These are phyloP conservation scores for Platanthera zijinensis DNA, from an alignment of 106 monocot species.

Conservation along the genomic window DNA sequence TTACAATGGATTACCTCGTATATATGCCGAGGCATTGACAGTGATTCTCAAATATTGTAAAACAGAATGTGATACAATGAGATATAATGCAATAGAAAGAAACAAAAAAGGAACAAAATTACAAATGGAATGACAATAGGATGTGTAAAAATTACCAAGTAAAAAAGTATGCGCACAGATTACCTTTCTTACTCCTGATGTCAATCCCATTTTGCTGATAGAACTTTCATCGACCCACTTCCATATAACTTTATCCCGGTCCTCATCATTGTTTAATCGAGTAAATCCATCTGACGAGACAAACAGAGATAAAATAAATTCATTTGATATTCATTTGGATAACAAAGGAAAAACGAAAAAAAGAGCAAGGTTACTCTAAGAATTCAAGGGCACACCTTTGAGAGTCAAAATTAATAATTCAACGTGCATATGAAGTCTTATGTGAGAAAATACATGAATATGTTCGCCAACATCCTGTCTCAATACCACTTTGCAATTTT, in stretches of 20 bases:
- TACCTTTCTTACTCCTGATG: conserved; percentile 91
- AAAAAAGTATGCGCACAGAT: background rate
- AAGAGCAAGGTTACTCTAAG: background rate
- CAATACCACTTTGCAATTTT: conserved; percentile 25
- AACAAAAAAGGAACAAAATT: no score
- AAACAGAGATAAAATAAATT: background rate
- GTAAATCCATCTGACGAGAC: conserved; percentile 29
- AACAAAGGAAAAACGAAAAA: background rate
- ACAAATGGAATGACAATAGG: no score
- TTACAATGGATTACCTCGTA: no score
- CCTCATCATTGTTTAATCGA: conserved; percentile 7
- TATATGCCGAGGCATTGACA: no score
- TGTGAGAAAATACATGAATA: conserved; percentile 87
- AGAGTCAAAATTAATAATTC: conserved; percentile 58
- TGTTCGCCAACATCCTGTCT: conserved; percentile 79
- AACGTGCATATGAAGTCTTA: conserved; percentile 78
- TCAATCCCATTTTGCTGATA: conserved; percentile 65
- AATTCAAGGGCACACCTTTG: conserved; percentile 29
- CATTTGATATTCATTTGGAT: background rate
- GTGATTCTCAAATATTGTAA: no score
- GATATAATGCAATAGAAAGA: no score
- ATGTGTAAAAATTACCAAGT: no score
- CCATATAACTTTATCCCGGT: conserved; percentile 20
- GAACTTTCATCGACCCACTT: conserved; percentile 52
- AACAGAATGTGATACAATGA: no score